A percentile compares a stretch with the other conserved stretches of the same genome.
These are phyloP conservation scores for Metschnikowia chrysomelidarum DNA, from an alignment of 805 yeast species.

Conservation along the genomic window DNA sequence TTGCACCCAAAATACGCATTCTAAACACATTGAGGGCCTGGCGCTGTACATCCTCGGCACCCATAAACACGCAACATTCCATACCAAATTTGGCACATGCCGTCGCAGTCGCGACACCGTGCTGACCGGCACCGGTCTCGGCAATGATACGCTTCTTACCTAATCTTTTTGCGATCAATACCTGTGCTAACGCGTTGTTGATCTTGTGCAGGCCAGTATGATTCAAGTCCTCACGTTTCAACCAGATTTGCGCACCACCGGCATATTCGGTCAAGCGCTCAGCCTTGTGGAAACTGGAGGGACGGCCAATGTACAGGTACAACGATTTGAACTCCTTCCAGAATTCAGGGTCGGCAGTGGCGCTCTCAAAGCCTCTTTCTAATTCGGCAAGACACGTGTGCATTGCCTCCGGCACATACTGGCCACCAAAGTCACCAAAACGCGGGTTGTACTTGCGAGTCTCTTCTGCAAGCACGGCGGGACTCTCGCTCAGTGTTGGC, in stretches of 20 bases:
- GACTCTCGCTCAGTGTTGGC: slow-evolving; percentile 25
- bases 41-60: slow-evolving; percentile 98
- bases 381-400: slow-evolving; percentile 88
- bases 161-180: slow-evolving; percentile 71
- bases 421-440: slow-evolving; percentile 97
- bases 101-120: slow-evolving; percentile 91
- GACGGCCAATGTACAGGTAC: slow-evolving; percentile 94
- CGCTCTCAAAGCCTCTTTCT: slow-evolving; percentile 82
- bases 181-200: slow-evolving; percentile 82
- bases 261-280: slow-evolving; percentile 84
- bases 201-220: slow-evolving; percentile 90
- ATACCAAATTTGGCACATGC: slow-evolving; percentile 92
- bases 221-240: slow-evolving; percentile 93
- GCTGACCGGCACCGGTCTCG: slow-evolving; percentile 93
- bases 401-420: slow-evolving; percentile 95
- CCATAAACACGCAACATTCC: slow-evolving; percentile 95
- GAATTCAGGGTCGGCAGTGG: slow-evolving; percentile 84
- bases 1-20: slow-evolving; percentile 95
- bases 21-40: slow-evolving; percentile 98
- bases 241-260: slow-evolving; percentile 93
- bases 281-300: slow-evolving; percentile 88
- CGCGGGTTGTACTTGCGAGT: slow-evolving; percentile 66
- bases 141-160: slow-evolving; percentile 79
- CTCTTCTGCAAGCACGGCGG: slow-evolving; percentile 47
- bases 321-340: slow-evolving; percentile 89